Conservation (phyloP, 2,329 filamentous ascomycete species). For the Aspergillus bombycis region DNA sequence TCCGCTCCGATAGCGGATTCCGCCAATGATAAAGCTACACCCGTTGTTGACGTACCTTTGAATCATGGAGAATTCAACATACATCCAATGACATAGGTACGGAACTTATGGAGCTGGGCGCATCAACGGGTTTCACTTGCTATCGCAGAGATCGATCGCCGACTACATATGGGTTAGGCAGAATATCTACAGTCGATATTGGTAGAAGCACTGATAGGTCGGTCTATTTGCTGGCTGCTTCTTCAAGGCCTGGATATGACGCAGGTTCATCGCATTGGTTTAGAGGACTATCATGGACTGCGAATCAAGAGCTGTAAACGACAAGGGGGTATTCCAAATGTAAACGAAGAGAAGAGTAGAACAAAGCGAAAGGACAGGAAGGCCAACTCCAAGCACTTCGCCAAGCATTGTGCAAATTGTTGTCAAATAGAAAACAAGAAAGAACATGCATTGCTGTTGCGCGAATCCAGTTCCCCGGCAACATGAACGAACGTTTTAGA, state of each 20-base stretch:
- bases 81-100: background rate
- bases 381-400: constrained; percentile 14
- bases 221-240: background rate
- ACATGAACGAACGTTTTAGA: constrained; percentile 7
- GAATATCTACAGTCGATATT: background rate
- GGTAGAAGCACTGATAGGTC: background rate
- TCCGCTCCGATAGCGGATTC: constrained; percentile 2
- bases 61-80: background rate
- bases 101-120: background rate
- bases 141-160: background rate
- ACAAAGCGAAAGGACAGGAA: constrained; percentile 7
- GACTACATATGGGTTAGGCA: background rate
- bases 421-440: constrained; percentile 11
- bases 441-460: background rate
- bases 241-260: background rate
- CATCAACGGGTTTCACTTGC: background rate
- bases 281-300: constrained; percentile 5
- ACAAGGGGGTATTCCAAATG: constrained; percentile 12
- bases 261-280: background rate
- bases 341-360: constrained; percentile 8
- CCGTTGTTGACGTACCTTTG: background rate
- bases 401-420: constrained; percentile 11
- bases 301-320: background rate
- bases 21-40: background rate
- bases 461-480: background rate